Conservation (phyloP, 495 filamentous ascomycete species). For the Letharia columbiana region DNA sequence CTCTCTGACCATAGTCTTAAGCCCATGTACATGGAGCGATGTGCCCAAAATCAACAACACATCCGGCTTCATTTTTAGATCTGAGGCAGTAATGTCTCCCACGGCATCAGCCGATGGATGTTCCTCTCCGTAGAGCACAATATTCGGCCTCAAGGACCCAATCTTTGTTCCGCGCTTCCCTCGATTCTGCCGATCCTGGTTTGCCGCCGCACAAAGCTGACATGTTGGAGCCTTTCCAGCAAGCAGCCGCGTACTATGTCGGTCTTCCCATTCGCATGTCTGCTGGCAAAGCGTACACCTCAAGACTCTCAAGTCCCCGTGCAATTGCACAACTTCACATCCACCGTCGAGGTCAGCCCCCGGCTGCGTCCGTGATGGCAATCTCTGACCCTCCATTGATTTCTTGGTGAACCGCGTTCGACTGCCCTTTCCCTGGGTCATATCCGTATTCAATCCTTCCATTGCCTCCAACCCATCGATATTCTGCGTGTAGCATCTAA, state of each 20-base stretch:
- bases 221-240: constrained; percentile 55
- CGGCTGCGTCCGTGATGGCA: constrained; percentile 3
- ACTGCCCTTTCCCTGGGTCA: constrained; percentile 49
- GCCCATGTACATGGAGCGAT: constrained; percentile 57
- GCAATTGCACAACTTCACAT: constrained; percentile 55
- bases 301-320: constrained; percentile 52
- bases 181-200: constrained; percentile 46
- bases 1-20: constrained; percentile 58
- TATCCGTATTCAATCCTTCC: constrained; percentile 44
- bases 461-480: constrained; percentile 62
- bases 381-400: constrained; percentile 18
- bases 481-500: constrained; percentile 63
- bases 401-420: constrained; percentile 32
- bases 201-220: constrained; percentile 47
- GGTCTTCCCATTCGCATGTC: constrained; percentile 50
- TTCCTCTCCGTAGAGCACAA: constrained; percentile 64
- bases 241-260: constrained; percentile 34
- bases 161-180: constrained; percentile 56
- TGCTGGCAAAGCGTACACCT: constrained; percentile 55
- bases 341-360: constrained; percentile 34
- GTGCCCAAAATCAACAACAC: constrained; percentile 60
- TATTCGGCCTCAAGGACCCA: constrained; percentile 56
- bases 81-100: constrained; percentile 52
- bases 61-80: constrained; percentile 44
- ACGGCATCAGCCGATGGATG: constrained; percentile 58